phyloP scores from a whole-genome alignment of 371 early-diverging fungal species.

The Capniomyces stellatus region DNA sequence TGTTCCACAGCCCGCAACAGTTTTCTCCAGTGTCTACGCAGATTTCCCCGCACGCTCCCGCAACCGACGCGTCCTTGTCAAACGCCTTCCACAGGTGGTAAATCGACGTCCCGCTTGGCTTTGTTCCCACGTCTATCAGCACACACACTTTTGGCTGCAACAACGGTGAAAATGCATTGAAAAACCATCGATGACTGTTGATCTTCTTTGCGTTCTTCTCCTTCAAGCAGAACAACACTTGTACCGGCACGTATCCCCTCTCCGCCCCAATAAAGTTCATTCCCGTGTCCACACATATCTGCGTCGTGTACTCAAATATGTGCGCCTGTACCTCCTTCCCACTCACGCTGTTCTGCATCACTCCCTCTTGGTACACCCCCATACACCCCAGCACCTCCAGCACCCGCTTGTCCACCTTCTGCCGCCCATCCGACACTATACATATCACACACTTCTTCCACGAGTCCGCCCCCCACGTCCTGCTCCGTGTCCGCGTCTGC shows the following conservation, averaged over 20 bases:
- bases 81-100: slow-evolving; percentile 86
- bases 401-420: slow-evolving; percentile 51
- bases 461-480: slow-evolving; percentile 64
- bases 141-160: slow-evolving; percentile 73
- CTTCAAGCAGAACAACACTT: slow-evolving; percentile 79
- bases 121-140: slow-evolving; percentile 83
- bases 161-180: slow-evolving; percentile 76
- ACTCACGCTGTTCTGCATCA: slow-evolving; percentile 49
- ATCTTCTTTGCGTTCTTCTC: slow-evolving; percentile 76
- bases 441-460: slow-evolving; percentile 87
- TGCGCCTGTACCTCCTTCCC: slow-evolving; percentile 55
- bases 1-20: slow-evolving; percentile 48
- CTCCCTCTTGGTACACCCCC: slow-evolving; percentile 82
- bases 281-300: slow-evolving; percentile 47
- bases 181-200: slow-evolving; percentile 95
- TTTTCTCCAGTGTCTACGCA: slow-evolving; percentile 63
- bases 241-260: slow-evolving; percentile 65
- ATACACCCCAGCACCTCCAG: slow-evolving; percentile 65
- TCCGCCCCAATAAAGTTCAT: slow-evolving; percentile 43
- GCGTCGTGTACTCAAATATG: slow-evolving; percentile 83
- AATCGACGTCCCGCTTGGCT: slow-evolving; percentile 60
- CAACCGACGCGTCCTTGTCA: slow-evolving; percentile 67
- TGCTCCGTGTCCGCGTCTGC: slow-evolving; percentile 55
- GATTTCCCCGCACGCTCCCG: slow-evolving; percentile 93
- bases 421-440: slow-evolving; percentile 60